These are phyloP conservation scores for Alternaria gaisen DNA, from an alignment of 2,329 filamentous ascomycete species.

Conservation along the genomic window DNA sequence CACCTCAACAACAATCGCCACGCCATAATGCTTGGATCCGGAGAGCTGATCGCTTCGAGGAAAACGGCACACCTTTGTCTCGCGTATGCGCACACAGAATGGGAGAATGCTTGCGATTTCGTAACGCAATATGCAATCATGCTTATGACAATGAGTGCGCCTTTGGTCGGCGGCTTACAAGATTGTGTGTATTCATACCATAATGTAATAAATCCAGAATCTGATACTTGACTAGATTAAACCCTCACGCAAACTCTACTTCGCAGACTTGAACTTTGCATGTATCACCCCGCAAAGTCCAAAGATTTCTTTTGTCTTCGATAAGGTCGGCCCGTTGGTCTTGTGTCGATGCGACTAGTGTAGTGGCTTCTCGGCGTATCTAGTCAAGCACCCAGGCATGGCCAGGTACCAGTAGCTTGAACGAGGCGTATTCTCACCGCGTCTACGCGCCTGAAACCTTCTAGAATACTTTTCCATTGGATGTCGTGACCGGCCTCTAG, in stretches of 20 bases:
- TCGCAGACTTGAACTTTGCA: not conserved
- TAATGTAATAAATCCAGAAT: not conserved
- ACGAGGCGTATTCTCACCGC: not conserved
- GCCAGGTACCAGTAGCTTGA: not conserved
- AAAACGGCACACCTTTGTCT: not conserved
- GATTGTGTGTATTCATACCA: not conserved
- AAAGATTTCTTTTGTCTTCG: not conserved
- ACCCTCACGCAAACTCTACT: not conserved
- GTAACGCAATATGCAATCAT: not conserved
- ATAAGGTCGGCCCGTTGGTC: not conserved
- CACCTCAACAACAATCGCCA: not conserved
- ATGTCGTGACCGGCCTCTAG: not conserved
- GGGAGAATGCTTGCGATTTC: not conserved
- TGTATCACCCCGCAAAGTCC: not conserved
- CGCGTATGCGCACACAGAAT: not conserved
- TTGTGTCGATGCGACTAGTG: not conserved
- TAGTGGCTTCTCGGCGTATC: not conserved
- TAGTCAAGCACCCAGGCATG: not conserved
- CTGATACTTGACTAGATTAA: not conserved
- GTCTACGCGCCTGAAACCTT: conserved; percentile 1
- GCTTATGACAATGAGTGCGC: not conserved
- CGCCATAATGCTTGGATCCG: not conserved
- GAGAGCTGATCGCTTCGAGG: not conserved
- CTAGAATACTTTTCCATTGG: not conserved
- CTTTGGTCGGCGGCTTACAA: not conserved